Base-by-base conservation (phyloP, 2,329 filamentous ascomycete genomes). In the Colletotrichum sp. region DNA sequence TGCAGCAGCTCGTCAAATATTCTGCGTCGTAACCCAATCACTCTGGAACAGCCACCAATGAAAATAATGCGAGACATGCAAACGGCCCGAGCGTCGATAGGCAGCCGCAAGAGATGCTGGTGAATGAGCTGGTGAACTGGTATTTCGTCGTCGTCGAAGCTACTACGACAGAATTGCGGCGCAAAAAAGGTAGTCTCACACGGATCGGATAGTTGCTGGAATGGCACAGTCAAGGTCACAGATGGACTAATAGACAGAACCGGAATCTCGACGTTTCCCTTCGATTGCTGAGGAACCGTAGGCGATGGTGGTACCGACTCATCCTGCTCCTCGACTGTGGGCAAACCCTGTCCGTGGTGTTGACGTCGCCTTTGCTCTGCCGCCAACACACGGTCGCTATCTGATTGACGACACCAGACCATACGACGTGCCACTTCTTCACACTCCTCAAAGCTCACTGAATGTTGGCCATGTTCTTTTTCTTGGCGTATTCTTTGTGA, bases 31-130 rank as follows among this genome's bases (percentile, higher is more conserved):
- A 99, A 86, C 1, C 97, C 97, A 1, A 96, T 90, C 10, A 98
- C 92, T 30, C 90, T 90, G 8, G 95, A 92, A 64, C 94, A 94
- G 3, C 95, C 95, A 36, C 97, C 97, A 0, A 93, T 94, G 81
- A 99, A 94, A 18, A 98, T 88, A 62, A 99, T 94, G 52, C 96
- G 94, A 2, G 96, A 93, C 92, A 98, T 97, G 84, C 96, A 98
- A 6, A 93, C 86, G 1, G 94, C 93, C 28, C 97, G 92, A 6
- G 96, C 92, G 83, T 99, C 97, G 6, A 96, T 86, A 0, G 96
- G 95, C 2, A 98, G 88, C 9, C 92, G 89, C 2, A 98, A 88
- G 2, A 99, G 89, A 48, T 93, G 90, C 69, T 91, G 90, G 84
- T 98, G 98, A 4, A 98, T 88, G 10, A 99, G 89, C 15, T 93